Conservation (phyloP, 2,329 filamentous ascomycete species). For the Hymenoscyphus repandus region DNA sequence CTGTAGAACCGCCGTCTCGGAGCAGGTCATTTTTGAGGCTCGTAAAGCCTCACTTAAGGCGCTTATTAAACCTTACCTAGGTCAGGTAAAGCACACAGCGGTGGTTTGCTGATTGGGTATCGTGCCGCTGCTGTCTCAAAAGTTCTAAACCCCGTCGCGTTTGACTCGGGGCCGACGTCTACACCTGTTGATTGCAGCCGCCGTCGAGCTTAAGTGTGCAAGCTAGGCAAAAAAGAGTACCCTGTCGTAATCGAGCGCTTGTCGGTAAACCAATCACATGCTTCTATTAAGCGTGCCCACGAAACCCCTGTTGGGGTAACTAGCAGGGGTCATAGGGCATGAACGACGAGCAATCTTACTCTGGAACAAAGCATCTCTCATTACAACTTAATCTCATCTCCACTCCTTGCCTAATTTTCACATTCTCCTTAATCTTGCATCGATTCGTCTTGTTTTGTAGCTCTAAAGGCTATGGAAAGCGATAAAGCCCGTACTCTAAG, state of each 20-base stretch:
- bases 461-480: conserved; percentile 1
- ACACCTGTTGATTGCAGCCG: neutral
- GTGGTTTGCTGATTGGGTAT: conserved; percentile 1
- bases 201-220: neutral
- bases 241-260: neutral
- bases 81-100: neutral
- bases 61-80: neutral
- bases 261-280: neutral
- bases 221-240: neutral
- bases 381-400: neutral
- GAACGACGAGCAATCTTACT: too few relatives aligned
- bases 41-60: neutral
- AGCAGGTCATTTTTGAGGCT: neutral
- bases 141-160: neutral
- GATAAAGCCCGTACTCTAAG: neutral
- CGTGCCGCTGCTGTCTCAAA: neutral
- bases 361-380: neutral
- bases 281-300: too few relatives aligned
- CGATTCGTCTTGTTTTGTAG: neutral
- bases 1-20: neutral
- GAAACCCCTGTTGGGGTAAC: too few relatives aligned
- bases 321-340: too few relatives aligned
- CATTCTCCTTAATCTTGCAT: neutral
- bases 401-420: neutral
- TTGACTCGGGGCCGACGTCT: neutral